These are phyloP conservation scores for Ormosia semicastrata DNA, from an alignment of 306 rosid genomes.

Conservation along the genomic window DNA sequence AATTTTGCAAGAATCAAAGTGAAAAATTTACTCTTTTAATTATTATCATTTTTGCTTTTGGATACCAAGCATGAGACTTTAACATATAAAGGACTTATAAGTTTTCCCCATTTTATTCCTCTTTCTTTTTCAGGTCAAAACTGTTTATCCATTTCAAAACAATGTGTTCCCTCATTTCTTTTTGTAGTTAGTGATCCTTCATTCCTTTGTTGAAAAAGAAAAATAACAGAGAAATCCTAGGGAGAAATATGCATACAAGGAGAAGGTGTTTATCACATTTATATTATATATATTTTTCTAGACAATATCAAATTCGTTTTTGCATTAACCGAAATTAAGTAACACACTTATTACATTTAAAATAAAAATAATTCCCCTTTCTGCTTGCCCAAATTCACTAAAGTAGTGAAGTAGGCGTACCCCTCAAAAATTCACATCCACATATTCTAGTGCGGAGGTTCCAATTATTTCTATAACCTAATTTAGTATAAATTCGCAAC, in stretches of 20 bases:
- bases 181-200: no score
- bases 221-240: no score
- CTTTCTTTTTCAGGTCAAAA: neutral
- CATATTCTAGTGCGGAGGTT: neutral
- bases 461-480: neutral
- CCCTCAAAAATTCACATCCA: constrained; percentile 1
- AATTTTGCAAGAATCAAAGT: no score
- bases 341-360: no score
- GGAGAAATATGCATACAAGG: neutral
- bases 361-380: neutral
- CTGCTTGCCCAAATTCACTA: neutral
- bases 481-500: neutral
- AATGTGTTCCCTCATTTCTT: neutral
- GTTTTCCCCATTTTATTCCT: neutral
- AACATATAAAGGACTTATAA: no score
- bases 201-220: no score
- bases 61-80: no score
- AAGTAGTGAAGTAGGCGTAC: neutral
- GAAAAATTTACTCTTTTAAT: no score
- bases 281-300: no score
- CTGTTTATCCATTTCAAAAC: neutral
- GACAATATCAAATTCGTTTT: no score
- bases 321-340: no score
- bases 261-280: neutral
- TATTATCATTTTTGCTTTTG: neutral